These are phyloP conservation scores for Arthonia radiata DNA, from an alignment of 495 filamentous ascomycete species.

Conservation along the genomic window DNA sequence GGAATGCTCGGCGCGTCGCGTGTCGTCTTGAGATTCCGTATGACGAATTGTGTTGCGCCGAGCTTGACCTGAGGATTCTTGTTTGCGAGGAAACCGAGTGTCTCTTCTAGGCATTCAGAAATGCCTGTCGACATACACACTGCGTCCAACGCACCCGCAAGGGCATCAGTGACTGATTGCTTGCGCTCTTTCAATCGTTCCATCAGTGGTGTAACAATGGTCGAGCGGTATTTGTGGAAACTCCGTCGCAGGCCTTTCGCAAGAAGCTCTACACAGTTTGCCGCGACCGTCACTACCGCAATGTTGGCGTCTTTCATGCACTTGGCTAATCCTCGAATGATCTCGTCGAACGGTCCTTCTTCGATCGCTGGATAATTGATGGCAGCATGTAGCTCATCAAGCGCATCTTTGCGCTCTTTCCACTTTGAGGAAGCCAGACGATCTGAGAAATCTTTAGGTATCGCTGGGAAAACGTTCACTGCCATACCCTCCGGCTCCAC, in stretches of 20 bases:
- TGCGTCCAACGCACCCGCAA: constrained; percentile 64
- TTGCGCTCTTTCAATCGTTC: constrained; percentile 97
- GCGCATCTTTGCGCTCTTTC: constrained; percentile 91
- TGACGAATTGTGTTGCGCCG: constrained; percentile 72
- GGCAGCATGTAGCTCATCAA: constrained; percentile 53
- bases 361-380: constrained; percentile 81
- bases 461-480: constrained; percentile 63
- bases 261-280: constrained; percentile 79
- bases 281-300: constrained; percentile 76
- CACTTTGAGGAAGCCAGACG: constrained; percentile 74
- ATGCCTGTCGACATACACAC: constrained; percentile 60
- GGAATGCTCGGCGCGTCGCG: constrained; percentile 57
- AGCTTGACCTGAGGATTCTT: constrained; percentile 97
- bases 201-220: constrained; percentile 64
- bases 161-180: constrained; percentile 59
- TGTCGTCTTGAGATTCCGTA: constrained; percentile 66
- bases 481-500: constrained; percentile 47
- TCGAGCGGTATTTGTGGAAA: constrained; percentile 58
- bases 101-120: constrained; percentile 71
- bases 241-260: constrained; percentile 62
- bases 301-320: constrained; percentile 98
- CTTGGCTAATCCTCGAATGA: constrained; percentile 61
- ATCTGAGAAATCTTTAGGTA: constrained; percentile 61
- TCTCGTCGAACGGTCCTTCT: constrained; percentile 67
- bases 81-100: constrained; percentile 57